Base-by-base conservation (phyloP, 2,329 filamentous ascomycete genomes). In the Aureobasidium sp. region DNA sequence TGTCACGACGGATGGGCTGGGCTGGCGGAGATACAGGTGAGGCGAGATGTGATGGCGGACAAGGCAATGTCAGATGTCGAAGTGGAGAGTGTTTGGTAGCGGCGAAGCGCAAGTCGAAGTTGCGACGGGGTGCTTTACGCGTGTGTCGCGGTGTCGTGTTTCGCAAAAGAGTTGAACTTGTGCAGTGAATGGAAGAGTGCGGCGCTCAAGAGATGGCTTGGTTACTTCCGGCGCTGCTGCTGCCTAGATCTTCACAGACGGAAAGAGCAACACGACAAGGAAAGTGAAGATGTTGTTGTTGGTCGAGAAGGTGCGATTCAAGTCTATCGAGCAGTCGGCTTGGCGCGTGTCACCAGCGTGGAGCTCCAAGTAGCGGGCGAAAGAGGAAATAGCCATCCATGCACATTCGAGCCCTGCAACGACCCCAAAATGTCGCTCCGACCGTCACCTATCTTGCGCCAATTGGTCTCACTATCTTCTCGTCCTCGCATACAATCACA, bases 361-460 rank as follows among this genome's bases (percentile, higher is more conserved):
- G 41, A 57, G 53, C 39, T 44, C 12, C 31, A 17, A 17, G n/a
- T 42, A 7, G 29, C 11, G 36, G 37, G 36, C 52, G 14, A 45
- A 27, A 22, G 53, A 44, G 29, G 20, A 45, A 27, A 31, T 39
- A 34, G 41, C 39, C 27, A 55, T 39, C 39, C 27, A 55, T 39
- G 25, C 52, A 37, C 37, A 31, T 25, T 52, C 49, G 31, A 52
- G 34, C 29, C 14, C 36, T 42, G 36, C 14, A 15, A 29, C 6
- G 11, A 29, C 15, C 7, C 22, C 29, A 49, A 52, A 25, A 58
- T 60, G 62, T 59, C 62, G 20, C 42, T 52, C 20, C 39, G 49
- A 48, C 49, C 60, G 20, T 62, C 60, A 34, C 60, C 60, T 14
- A 55, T 62, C 7, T 62, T 62, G 49, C 48, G 49, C 27, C 60